Base-by-base conservation (phyloP, 2,329 filamentous ascomycete species). In the Monilinia laxa region DNA sequence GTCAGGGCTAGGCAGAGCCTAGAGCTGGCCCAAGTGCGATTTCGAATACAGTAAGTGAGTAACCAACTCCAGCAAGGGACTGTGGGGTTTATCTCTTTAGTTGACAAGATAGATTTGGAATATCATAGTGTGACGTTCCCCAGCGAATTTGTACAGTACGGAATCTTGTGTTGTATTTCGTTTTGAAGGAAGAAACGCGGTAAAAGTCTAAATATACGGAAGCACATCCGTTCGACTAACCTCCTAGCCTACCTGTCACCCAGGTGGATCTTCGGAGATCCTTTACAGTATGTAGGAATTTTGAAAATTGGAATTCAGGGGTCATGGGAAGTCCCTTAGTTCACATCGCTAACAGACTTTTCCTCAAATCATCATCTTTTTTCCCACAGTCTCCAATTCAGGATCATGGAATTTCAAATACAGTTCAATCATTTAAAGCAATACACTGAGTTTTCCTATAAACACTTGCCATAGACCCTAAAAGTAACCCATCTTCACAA, bases 1-100 rank as follows among this genome's bases (percentile, higher is more conserved):
- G 56, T n/a, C 52, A 45, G 40, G 54, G 47, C 38, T 38, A 40
- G 52, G 59, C 40, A 65, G 25, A 60, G 63, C 64, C 64, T 65
- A 42, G 56, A 52, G 55, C 56, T 60, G 42, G 49, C 57, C 54
- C 63, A 60, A 60, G 63, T 65, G 31, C 25, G 38, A 23, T 65
- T 40, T 23, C 16, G 28, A 28, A 28, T 28, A 28, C 28, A 28
- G 28, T 28, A 45, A 45, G 5, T 45, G 58, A 62, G 23, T 52
- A 47, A 59, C 45, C n/a, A 59, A 35, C 31, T 35, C 31, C 7
- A 6, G 31, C 7, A 35, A 60, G 55, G 31, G 20, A 42, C n/a
- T 52, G 16, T 59, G 63, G 63, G 35, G 63, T 65, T 65, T 54
- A 63, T 62, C 45, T 14, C n/a, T 25, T 25, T 38, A 1, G 28